Conservation (phyloP, 495 filamentous ascomycete genomes). For the Aspergillus conjunctus region DNA sequence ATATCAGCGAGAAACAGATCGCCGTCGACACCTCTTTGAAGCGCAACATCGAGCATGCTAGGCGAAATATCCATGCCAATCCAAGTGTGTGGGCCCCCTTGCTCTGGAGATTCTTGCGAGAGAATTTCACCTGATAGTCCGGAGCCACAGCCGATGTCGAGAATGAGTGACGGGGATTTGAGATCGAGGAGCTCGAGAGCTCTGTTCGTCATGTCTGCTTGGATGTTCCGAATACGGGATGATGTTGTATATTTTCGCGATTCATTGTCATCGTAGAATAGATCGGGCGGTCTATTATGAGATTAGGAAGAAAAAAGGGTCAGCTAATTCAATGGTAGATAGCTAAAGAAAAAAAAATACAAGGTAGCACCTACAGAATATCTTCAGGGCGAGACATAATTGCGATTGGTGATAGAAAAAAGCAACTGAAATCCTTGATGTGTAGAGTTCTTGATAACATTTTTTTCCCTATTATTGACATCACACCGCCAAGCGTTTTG, state of each 20-base stretch:
- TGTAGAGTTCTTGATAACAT: not conserved
- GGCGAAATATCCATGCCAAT: conserved; percentile 93
- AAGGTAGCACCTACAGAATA: conserved; percentile 62
- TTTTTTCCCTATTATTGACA: conserved; percentile 5
- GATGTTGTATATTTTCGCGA: conserved; percentile 97
- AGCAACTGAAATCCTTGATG: too few species aligned
- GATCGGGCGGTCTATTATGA: conserved; percentile 74
- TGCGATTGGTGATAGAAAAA: not conserved
- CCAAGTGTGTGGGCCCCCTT: conserved; percentile 89
- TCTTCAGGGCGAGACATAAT: conserved; percentile 94
- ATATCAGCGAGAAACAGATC: conserved; percentile 92
- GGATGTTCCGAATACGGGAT: conserved; percentile 92
- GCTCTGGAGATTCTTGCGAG: conserved; percentile 60
- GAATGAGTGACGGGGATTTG: conserved; percentile 76
- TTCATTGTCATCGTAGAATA: conserved; percentile 95
- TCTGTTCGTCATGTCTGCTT: conserved; percentile 89
- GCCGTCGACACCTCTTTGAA: conserved; percentile 89
- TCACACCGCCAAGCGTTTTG: conserved; percentile 6
- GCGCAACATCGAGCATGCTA: conserved; percentile 87
- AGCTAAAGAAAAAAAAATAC: not conserved
- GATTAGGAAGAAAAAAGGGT: not conserved
- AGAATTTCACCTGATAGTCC: conserved; percentile 94
- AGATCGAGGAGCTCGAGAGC: conserved; percentile 89
- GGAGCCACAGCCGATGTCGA: conserved; percentile 94
- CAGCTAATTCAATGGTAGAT: not conserved